Percentiles rank a stretch among this genome's conserved stretches.
phyloP scores from a whole-genome alignment of 2,329 filamentous ascomycete species.

The Fusarium concolor region DNA sequence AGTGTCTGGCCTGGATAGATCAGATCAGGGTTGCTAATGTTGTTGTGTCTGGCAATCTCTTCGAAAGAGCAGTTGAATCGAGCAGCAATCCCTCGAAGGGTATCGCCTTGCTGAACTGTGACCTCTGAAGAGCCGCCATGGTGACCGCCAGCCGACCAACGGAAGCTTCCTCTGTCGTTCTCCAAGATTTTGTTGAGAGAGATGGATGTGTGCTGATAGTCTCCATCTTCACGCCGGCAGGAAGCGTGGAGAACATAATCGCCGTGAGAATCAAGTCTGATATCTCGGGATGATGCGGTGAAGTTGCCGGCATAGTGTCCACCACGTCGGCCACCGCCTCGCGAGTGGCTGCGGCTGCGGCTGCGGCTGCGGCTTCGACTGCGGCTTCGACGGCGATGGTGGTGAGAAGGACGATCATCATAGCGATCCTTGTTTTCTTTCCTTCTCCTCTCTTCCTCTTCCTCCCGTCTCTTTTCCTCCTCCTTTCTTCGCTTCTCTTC shows the following conservation, averaged over 20 bases:
- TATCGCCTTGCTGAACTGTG: conserved; percentile 57
- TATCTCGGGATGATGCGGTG: conserved; percentile 51
- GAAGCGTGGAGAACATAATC: conserved; percentile 52
- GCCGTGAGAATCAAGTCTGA: conserved; percentile 50
- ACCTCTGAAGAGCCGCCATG: conserved; percentile 43
- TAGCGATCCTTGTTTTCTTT: conserved; percentile 3
- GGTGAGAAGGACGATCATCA: conserved; percentile 17
- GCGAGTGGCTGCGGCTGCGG: conserved; percentile 6
- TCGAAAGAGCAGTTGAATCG: conserved; percentile 51
- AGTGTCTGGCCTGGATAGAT: conserved; percentile 58
- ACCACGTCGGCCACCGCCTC: conserved; percentile 18
- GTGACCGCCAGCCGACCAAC: conserved; percentile 48
- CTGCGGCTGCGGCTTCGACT: background rate
- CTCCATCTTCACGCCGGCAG: conserved; percentile 50
- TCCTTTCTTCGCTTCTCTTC: conserved; percentile 44
- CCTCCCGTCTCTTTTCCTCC: conserved; percentile 36
- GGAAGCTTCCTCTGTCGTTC: conserved; percentile 54
- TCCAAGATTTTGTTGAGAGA: conserved; percentile 52
- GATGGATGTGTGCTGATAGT: conserved; percentile 50
- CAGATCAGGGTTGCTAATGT: conserved; percentile 55
- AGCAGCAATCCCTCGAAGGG: conserved; percentile 54
- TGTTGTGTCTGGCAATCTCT: conserved; percentile 55
- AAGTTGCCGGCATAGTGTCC: conserved; percentile 50
- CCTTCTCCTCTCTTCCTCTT: conserved; percentile 43
- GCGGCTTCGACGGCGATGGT: background rate